Base-by-base conservation (phyloP, 2,329 filamentous ascomycete species). In the Simplicillium sp. region DNA sequence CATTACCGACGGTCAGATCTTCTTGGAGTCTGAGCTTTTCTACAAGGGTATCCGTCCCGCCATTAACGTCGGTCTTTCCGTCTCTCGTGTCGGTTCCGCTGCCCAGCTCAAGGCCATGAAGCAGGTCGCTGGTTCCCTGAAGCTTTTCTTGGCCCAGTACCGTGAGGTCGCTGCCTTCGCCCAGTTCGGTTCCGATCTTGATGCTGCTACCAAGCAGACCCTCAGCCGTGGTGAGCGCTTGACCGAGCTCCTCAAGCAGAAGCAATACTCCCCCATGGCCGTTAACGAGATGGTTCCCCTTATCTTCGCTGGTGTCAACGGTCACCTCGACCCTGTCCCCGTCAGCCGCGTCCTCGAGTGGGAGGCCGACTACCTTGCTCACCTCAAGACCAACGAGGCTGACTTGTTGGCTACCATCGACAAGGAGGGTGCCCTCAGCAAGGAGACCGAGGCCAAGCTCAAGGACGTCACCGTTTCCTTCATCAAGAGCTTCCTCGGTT, bases 91-190 rank as follows among this genome's bases (percentile, higher is more conserved):
- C 83, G 92, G 92, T 68, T 98, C 92, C 63, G 87, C 92, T 67
- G 92, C 92, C 66, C 92, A 98, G 81, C 81, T 97, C 70, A 98
- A 97, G 87, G 89, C 92, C 74, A 98, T 98, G 92, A 98, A 98
- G 83, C 92, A 98, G 80, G 92, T 98, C 59, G 92, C 92, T 62
- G 92, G 92, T 81, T 97, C 90, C 56, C 79, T 98, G 65, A 98
- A 98, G 83, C 88, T 98, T 59, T 98, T 97, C 88, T 87, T 98
- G 85, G 92, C 92, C 60, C 92, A 98, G 77, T 98, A 98, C 82
- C 92, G 92, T 92, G 92, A 98, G 73, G 92, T 98, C 50, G 92
- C 92, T 61, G 92, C 92, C 58, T 98, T 98, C 73, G 90, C 92
- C 59, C 92, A 98, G 75, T 98, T 98, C 81, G 92, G 92, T 84